Base-by-base conservation (phyloP, 208 protist species). In the Acanthamoeba sp. region DNA sequence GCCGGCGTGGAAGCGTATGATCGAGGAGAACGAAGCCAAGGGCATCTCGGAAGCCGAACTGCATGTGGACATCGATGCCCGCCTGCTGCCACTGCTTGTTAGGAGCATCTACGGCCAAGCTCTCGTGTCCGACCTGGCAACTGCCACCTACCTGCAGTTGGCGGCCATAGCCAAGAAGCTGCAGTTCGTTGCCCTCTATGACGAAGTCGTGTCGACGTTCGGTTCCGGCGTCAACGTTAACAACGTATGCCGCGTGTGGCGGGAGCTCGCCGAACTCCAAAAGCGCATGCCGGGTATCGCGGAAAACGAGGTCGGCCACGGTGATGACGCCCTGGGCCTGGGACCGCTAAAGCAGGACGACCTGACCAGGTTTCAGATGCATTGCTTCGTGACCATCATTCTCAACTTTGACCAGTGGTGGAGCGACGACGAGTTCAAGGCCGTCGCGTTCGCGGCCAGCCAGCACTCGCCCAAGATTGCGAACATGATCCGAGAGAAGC, bases 211-310 rank as follows among this genome's bases (percentile, higher is more conserved):
- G 29, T 0, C 66, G 29, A 42, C 66, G 66, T 76, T 76, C 66
- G 66, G 66, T 7, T 76, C 36, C 36, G 29, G 66, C n/a, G 22
- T 76, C 16, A 29, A 76, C 40, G 29, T 7, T 20, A 29, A 76
- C n/a, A 76, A 76, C 66, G 66, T 76, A 29, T 76, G 66, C 66
- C 66, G 66, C 66, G 32, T 76, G 32, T 76, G 66, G 66, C 36
- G n/a, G 32, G 66, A 76, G 29, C 66, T 76, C 16, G 55, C 16
- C 14, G 20, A 62, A 0, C 24, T 62, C 55, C 55, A 62, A 20
- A 62, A 62, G 24, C 55, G 16, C 0, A n/a, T 29, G 14, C 16
- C 55, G 16, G 55, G 24, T n/a, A n/a, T 62, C 45, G 45, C 45
- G 45, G 45, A 14, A 6, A 50, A 50, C 5, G 45, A 50, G 6